Evolutionary conservation across 345 rosid species (phyloP).

Genomic region (Aquilaria malaccensis): DNA sequence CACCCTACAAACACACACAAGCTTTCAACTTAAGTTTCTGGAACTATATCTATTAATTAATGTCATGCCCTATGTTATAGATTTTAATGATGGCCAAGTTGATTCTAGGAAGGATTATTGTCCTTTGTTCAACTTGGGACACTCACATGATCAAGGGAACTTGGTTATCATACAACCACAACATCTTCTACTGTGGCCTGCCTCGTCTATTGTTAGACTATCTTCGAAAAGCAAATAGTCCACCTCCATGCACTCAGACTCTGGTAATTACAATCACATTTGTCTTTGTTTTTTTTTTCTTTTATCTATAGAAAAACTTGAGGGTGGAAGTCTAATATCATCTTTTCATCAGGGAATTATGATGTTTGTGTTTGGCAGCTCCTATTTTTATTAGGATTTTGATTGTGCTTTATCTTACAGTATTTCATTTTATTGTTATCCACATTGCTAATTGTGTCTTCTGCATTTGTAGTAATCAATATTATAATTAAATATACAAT

Average conservation of each 20-base stretch:
- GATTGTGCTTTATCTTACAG: neutral
- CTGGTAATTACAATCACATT: constrained; percentile 32
- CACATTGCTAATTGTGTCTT: neutral
- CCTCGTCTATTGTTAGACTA: constrained; percentile 66
- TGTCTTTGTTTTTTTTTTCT: neutral
- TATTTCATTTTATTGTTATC: neutral
- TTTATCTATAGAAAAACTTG: neutral
- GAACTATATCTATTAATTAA: neutral
- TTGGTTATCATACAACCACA: constrained; percentile 68
- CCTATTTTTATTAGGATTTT: neutral
- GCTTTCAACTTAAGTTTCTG: neutral
- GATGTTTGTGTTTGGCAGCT: neutral
- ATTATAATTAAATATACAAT: too few species aligned
- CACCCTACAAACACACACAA: neutral
- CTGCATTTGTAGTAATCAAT: neutral
- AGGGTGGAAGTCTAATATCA: too few species aligned
- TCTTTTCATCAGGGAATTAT: neutral
- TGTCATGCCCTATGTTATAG: constrained; percentile 28
- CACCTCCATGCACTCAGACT: constrained; percentile 6
- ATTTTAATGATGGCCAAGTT: constrained; percentile 46
- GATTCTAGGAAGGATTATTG: constrained; percentile 26
- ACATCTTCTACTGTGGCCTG: constrained; percentile 69
- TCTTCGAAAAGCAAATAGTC: constrained; percentile 43
- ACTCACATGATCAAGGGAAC: constrained; percentile 92
- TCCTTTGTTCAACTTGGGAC: constrained; percentile 31